Conservation (phyloP, 371 early-diverging fungal genomes). For the Umbelopsis sp. region DNA sequence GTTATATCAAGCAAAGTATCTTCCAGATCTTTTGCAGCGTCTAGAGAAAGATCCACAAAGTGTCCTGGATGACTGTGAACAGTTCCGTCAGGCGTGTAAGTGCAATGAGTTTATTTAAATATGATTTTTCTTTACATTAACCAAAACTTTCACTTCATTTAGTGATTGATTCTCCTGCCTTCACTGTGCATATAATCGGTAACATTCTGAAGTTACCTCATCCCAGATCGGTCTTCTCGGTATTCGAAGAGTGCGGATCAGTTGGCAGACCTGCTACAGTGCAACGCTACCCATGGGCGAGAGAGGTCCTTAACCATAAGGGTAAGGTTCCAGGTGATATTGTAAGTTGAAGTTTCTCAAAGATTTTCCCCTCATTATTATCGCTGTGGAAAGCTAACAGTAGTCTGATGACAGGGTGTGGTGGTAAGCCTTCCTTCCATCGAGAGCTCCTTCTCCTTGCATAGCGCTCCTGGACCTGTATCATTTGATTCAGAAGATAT, state of each 20-base stretch:
- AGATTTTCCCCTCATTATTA: background rate
- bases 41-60: conserved; percentile 52
- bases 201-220: conserved; percentile 53
- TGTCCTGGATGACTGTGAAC: conserved; percentile 54
- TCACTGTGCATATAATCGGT: conserved; percentile 66
- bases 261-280: background rate
- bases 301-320: conserved; percentile 50
- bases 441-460: conserved; percentile 63
- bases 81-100: conserved; percentile 62
- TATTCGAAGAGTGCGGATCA: background rate
- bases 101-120: background rate
- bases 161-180: conserved; percentile 62
- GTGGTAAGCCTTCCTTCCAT: conserved; percentile 65
- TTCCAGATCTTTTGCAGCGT: conserved; percentile 54
- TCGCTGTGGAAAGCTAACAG: background rate
- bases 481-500: conserved; percentile 61
- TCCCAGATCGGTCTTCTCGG: conserved; percentile 52
- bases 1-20: conserved; percentile 56
- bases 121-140: conserved; percentile 2
- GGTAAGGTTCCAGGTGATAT: conserved; percentile 59
- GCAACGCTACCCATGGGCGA: conserved; percentile 31
- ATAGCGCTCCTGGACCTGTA: conserved; percentile 52
- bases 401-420: conserved; percentile 31
- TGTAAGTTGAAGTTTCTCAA: conserved; percentile 23
- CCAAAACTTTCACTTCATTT: background rate